Evolutionary conservation across 2,329 filamentous ascomycete genomes (phyloP), one percentile per base, ranked within the genome.

Genomic region (Aureobasidium sp.): DNA sequence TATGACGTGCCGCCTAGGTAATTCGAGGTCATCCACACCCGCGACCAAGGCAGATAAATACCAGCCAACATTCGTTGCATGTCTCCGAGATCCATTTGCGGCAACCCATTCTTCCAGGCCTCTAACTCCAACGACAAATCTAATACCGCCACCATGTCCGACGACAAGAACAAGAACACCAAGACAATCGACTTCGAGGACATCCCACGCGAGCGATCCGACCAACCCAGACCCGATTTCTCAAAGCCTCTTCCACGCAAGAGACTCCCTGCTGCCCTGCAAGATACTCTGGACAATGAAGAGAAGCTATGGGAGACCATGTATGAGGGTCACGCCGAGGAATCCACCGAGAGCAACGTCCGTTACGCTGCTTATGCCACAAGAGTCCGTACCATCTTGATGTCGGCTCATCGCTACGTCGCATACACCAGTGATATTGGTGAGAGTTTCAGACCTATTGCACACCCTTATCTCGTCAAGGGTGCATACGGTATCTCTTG

Each of bases 381-480:
- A 63, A 87, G 94, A 30, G 63, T 74, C 14, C 68, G 71, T 42
- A 75, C 72, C 8, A 89, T 97, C 67, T 85, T 99, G 70, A 79
- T 92, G 67, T 91, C 89, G 16, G 92, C 92, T 4, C 94, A 97
- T 71, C 87, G 94, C 70, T 99, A 99, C 71, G 91, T 99, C 53
- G 94, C 94, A 61, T 99, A 99, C 74, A 97, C 94, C 0, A 92
- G 64, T 25, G 93, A 97, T 70, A 93, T 99, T 66, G 94, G 94
- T 72, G 94, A 99, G 75, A 95, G 90, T 0, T 99, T 99, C 76
- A 85, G 94, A 2, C 94, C 94, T 0, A 83, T 99, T 42, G 92
- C 93, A 3, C 92, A 97, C 72, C 93, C 91, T 0, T 86, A 82
- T 69, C 77, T 95, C 3, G 88, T 99, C 11, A 84, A 87, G 63